Evolutionary conservation across 2,329 filamentous ascomycete species (phyloP).

Genomic region (Ascochyta rabiei): DNA sequence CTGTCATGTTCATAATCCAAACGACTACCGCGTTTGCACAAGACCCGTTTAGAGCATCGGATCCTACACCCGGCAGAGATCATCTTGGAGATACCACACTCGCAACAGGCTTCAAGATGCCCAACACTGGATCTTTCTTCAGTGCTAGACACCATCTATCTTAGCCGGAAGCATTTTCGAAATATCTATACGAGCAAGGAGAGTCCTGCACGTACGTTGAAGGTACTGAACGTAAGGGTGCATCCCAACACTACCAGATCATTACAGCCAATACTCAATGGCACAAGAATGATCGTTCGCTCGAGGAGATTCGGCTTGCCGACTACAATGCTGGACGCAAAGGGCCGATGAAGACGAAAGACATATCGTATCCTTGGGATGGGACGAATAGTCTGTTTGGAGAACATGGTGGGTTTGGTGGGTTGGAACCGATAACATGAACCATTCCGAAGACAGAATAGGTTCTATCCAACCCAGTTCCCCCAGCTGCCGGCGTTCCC

Average conservation of each 20-base stretch:
- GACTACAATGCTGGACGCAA: conserved; percentile 18
- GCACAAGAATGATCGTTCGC: conserved; percentile 15
- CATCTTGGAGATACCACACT: background rate
- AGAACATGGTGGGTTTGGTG: background rate
- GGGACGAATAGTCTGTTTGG: background rate
- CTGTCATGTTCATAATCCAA: conserved; percentile 1
- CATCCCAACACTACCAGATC: conserved; percentile 16
- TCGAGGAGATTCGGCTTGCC: conserved; percentile 24
- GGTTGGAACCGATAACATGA: background rate
- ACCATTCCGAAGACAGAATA: too few species aligned
- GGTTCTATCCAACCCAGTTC: too few species aligned
- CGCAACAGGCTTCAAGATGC: background rate
- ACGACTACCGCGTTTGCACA: background rate
- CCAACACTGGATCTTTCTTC: background rate
- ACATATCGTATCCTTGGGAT: background rate
- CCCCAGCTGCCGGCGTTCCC: background rate
- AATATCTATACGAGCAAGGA: conserved; percentile 4
- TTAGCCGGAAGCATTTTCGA: conserved; percentile 1
- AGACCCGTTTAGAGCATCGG: background rate
- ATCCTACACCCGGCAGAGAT: too few species aligned
- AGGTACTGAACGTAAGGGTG: background rate
- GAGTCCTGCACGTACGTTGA: conserved; percentile 11
- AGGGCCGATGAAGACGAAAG: background rate
- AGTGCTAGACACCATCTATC: background rate
- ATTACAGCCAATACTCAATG: conserved; percentile 10